A percentile compares a stretch with the other conserved stretches of the same genome.
phyloP scores from a whole-genome alignment of 805 yeast species.

The Teunomyces barrocoloradensis region DNA sequence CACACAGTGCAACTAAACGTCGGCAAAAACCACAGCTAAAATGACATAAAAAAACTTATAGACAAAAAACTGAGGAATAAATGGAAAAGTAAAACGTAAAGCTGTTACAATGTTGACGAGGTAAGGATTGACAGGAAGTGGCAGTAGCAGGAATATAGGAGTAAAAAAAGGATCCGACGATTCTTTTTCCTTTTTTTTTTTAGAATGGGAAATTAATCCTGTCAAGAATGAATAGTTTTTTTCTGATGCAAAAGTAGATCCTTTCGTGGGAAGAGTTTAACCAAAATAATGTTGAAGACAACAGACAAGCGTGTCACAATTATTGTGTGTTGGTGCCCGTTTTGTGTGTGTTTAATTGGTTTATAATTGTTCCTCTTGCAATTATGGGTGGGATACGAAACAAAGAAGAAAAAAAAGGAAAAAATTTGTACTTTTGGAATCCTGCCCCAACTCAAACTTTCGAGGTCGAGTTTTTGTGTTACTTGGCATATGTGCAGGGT shows the following conservation, averaged over 20 bases:
- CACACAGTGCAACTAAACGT: constrained; percentile 3
- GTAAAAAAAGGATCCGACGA: too few species aligned
- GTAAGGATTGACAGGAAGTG: neutral
- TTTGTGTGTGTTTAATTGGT: neutral
- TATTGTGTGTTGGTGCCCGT: neutral
- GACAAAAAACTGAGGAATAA: neutral
- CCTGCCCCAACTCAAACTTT: neutral
- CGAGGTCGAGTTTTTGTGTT: neutral
- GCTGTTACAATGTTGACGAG: neutral
- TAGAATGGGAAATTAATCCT: neutral
- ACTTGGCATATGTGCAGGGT: neutral
- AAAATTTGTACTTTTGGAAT: neutral
- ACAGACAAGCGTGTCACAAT: neutral
- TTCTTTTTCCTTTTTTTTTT: neutral
- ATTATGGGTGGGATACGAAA: neutral
- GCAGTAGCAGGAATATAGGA: too few species aligned
- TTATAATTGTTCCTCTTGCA: neutral
- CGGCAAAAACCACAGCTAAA: neutral
- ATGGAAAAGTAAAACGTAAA: neutral
- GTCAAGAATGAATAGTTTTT: neutral
- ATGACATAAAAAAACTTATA: constrained; percentile 2
- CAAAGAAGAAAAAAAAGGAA: neutral
- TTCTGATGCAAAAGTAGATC: neutral
- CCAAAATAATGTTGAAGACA: neutral
- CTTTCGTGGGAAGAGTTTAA: neutral